Evolutionary conservation across 306 rosid species (phyloP).

Genomic region (Acmispon strigosus): DNA sequence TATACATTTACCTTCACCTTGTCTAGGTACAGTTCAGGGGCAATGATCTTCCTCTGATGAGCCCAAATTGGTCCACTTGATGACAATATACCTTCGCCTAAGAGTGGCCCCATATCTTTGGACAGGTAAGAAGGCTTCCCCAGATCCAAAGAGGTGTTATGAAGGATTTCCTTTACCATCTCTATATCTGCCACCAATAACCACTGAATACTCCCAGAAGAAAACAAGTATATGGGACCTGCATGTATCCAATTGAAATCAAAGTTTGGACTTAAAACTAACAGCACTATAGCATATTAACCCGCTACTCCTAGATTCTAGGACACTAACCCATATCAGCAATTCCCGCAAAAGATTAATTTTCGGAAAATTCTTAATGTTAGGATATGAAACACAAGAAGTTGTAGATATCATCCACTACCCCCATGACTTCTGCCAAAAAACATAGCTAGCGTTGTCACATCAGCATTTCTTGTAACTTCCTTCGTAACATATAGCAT

Average conservation of each 20-base stretch:
- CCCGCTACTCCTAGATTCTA: neutral
- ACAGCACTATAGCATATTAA: neutral
- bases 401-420: no score
- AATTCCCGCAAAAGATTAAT: neutral
- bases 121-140: constrained; percentile 36
- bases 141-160: constrained; percentile 27
- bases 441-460: no score
- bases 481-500: no score
- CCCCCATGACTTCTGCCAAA: no score
- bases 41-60: constrained; percentile 46
- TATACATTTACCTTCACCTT: constrained; percentile 37
- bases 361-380: neutral
- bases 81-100: constrained; percentile 35
- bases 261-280: neutral
- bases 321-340: neutral
- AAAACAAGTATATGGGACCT: constrained; percentile 30
- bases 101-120: constrained; percentile 26
- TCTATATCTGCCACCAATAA: constrained; percentile 22
- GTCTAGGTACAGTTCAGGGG: constrained; percentile 34
- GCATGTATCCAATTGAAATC: constrained; percentile 1
- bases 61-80: constrained; percentile 45
- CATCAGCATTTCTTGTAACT: no score
- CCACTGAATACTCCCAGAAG: constrained; percentile 24
- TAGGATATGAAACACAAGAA: no score
- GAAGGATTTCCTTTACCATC: constrained; percentile 26